phyloP scores from a whole-genome alignment of 2,329 filamentous ascomycete genomes.

The Botrytis deweyae region DNA sequence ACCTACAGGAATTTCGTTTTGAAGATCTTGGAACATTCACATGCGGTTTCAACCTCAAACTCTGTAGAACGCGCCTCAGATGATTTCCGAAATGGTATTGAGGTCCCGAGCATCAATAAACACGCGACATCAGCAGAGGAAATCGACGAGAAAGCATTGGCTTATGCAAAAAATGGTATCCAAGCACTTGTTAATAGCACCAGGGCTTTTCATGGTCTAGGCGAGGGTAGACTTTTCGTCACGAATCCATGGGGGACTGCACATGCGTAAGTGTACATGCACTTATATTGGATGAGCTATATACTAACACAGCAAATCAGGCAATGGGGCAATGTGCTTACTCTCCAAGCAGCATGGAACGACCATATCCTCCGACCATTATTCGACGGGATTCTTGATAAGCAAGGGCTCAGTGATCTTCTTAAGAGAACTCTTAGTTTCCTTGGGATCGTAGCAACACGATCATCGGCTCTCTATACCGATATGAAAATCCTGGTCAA shows the following conservation, averaged over 20 bases:
- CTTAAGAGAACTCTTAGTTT: conserved; percentile 75
- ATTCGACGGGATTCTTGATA: conserved; percentile 58
- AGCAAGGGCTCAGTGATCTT: conserved; percentile 55
- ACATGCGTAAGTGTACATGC: conserved; percentile 72
- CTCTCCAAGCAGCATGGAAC: conserved; percentile 78
- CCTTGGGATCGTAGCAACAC: conserved; percentile 65
- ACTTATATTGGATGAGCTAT: not conserved
- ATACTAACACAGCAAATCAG: conserved; percentile 47
- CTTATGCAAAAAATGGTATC: conserved; percentile 51
- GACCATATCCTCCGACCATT: conserved; percentile 60
- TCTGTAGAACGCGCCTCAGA: conserved; percentile 26
- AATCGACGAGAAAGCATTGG: conserved; percentile 48
- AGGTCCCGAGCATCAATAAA: conserved; percentile 42
- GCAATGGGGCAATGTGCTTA: conserved; percentile 94
- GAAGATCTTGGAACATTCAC: conserved; percentile 49
- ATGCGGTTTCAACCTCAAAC: conserved; percentile 25
- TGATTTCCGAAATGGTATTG: conserved; percentile 31
- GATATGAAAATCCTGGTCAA: conserved; percentile 71
- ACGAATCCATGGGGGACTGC: conserved; percentile 97
- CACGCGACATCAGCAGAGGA: conserved; percentile 40
- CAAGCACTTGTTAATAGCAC: conserved; percentile 82
- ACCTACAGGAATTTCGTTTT: conserved; percentile 76
- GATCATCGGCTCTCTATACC: conserved; percentile 70
- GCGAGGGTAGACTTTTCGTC: conserved; percentile 67
- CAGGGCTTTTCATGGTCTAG: conserved; percentile 69